Conservation (phyloP, 148 eudicot genomes). For the Drosera capensis region DNA sequence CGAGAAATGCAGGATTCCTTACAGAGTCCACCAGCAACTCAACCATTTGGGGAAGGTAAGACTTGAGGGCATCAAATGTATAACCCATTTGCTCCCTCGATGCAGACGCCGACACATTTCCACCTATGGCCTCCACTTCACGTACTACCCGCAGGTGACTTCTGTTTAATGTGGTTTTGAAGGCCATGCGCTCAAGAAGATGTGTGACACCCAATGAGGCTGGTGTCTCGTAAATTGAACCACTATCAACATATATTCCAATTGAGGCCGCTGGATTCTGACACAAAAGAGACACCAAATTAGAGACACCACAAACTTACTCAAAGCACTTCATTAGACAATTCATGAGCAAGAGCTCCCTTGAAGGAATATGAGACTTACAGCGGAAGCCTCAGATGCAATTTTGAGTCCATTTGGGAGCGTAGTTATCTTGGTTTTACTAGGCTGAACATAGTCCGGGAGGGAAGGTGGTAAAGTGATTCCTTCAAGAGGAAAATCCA, state of each 20-base stretch:
- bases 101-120: constrained; percentile 54
- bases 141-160: constrained; percentile 81
- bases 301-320: neutral
- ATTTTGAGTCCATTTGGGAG: constrained; percentile 14
- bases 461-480: constrained; percentile 10
- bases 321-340: neutral
- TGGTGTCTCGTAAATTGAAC: constrained; percentile 73
- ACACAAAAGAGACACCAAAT: constrained; percentile 3
- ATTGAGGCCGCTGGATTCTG: constrained; percentile 79
- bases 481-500: constrained; percentile 12
- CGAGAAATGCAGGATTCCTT: constrained; percentile 83
- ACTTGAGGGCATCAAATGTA: constrained; percentile 71
- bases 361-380: constrained; percentile 4
- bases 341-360: neutral
- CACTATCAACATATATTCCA: constrained; percentile 59
- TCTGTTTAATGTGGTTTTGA: constrained; percentile 64
- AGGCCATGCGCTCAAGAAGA: constrained; percentile 86
- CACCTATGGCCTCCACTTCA: constrained; percentile 92
- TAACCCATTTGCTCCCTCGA: constrained; percentile 90
- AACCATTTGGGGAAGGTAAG: constrained; percentile 81
- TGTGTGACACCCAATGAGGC: constrained; percentile 51
- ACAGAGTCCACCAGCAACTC: constrained; percentile 81
- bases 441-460: constrained; percentile 8
- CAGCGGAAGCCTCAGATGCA: constrained; percentile 10
- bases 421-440: constrained; percentile 12